Conservation (phyloP, 192 early-diverging fungal species). For the Lunasporangiospora selenospora region DNA sequence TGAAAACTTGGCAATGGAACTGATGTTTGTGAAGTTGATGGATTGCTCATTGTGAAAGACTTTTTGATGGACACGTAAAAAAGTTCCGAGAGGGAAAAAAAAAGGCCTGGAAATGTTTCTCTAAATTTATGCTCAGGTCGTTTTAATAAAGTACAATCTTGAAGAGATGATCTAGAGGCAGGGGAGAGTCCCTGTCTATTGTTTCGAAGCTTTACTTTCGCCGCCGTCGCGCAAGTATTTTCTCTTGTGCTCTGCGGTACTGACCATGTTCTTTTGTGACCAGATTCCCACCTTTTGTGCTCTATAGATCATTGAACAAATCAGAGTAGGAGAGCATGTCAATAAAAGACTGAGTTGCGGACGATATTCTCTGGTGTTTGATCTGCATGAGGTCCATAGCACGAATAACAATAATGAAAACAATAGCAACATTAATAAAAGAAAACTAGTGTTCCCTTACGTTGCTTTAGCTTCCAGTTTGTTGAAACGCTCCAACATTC, state of each 20-base stretch:
- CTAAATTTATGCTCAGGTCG: too few species aligned
- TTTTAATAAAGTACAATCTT: too few species aligned
- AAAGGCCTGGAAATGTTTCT: too few species aligned
- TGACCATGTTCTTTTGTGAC: slow-evolving; percentile 53
- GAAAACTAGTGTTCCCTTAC: slow-evolving; percentile 34
- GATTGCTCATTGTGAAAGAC: too few species aligned
- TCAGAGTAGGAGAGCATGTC: background rate
- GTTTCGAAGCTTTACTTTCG: too few species aligned
- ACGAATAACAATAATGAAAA: background rate
- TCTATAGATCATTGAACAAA: slow-evolving; percentile 8
- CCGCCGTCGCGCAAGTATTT: slow-evolving; percentile 46
- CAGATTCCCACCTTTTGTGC: slow-evolving; percentile 52
- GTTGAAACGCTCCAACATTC: slow-evolving; percentile 49
- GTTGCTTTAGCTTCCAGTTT: slow-evolving; percentile 57
- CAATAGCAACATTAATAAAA: background rate
- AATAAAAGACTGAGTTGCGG: background rate
- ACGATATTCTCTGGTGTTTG: too few species aligned
- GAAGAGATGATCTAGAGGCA: too few species aligned
- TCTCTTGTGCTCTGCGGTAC: slow-evolving; percentile 63
- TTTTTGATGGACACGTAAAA: too few species aligned
- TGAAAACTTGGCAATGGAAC: slow-evolving; percentile 23
- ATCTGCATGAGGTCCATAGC: too few species aligned
- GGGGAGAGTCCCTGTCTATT: too few species aligned
- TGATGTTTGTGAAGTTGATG: too few species aligned
- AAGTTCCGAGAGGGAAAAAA: too few species aligned